A percentile compares a stretch with the other conserved stretches of the same genome.
phyloP scores from a whole-genome alignment of 768 basidiomycete species.

The Rhodotorula diobovata region DNA sequence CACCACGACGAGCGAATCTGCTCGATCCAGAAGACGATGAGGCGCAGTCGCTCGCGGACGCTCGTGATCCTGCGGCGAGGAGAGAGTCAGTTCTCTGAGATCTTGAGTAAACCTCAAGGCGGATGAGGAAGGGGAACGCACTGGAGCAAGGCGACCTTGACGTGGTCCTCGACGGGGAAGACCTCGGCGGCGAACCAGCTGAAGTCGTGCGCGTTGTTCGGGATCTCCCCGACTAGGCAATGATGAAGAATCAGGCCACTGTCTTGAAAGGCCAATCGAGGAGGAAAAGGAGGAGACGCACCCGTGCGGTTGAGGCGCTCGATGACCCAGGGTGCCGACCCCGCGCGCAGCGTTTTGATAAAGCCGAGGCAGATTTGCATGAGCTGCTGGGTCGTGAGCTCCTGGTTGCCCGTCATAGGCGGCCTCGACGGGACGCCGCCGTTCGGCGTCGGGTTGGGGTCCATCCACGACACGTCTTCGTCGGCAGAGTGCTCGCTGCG shows the following conservation, averaged over 20 bases:
- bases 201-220: constrained; percentile 38
- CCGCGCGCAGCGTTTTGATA: constrained; percentile 59
- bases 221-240: constrained; percentile 39
- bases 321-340: constrained; percentile 87
- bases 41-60: constrained; percentile 66
- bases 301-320: constrained; percentile 74
- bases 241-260: neutral
- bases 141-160: constrained; percentile 79
- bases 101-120: too few relatives aligned
- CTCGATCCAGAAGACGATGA: constrained; percentile 95
- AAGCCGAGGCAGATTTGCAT: constrained; percentile 61
- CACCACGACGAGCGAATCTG: constrained; percentile 61
- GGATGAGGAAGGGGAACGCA: neutral
- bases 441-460: neutral
- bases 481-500: constrained; percentile 6
- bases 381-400: constrained; percentile 56
- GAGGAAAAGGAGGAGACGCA: constrained; percentile 43
- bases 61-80: constrained; percentile 55
- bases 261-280: neutral
- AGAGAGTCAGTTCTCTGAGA: constrained; percentile 43
- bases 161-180: constrained; percentile 88
- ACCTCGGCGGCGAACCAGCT: constrained; percentile 51
- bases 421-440: constrained; percentile 16
- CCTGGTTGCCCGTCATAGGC: constrained; percentile 37
- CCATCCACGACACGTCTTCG: neutral